Percentiles rank a stretch among this genome's conserved stretches.
phyloP scores from a whole-genome alignment of 1,284 basidiomycete species.

The Ustilago trichophora region DNA sequence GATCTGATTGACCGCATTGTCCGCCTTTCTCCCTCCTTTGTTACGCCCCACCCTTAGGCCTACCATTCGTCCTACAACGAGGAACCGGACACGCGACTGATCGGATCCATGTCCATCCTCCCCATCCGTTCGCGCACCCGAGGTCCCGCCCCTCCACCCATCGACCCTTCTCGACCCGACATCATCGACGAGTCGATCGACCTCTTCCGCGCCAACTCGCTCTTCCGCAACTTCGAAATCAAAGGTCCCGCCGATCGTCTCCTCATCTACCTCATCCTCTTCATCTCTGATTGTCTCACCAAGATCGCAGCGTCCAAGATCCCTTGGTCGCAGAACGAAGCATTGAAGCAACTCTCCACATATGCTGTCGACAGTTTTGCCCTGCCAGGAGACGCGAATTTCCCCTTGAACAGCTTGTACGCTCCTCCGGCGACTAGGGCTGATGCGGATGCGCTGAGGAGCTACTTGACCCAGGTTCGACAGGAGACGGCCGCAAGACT shows the following conservation, averaged over 20 bases:
- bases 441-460: slow-evolving; percentile 88
- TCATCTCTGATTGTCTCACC: slow-evolving; percentile 94
- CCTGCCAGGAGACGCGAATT: slow-evolving; percentile 94
- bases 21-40: too few relatives aligned
- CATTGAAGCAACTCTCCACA: slow-evolving; percentile 85
- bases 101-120: slow-evolving; percentile 89
- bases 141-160: slow-evolving; percentile 82
- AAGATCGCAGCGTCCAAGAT: slow-evolving; percentile 59
- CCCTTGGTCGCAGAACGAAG: slow-evolving; percentile 74
- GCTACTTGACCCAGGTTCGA: slow-evolving; percentile 89
- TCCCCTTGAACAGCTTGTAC: slow-evolving; percentile 92
- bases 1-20: too few relatives aligned
- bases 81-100: slow-evolving; percentile 78
- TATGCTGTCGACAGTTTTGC: slow-evolving; percentile 88
- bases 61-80: slow-evolving; percentile 97
- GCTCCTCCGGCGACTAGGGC: slow-evolving; percentile 78
- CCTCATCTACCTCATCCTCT: slow-evolving; percentile 98
- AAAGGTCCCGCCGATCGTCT: slow-evolving; percentile 91
- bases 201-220: slow-evolving; percentile 97
- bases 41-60: slow-evolving; percentile 33
- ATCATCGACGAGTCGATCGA: slow-evolving; percentile 96
- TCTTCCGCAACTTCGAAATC: slow-evolving; percentile 99
- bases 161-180: slow-evolving; percentile 81
- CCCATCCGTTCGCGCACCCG: slow-evolving; percentile 90
- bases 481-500: slow-evolving; percentile 88